Conservation (phyloP, 495 filamentous ascomycete genomes). For the Evansstolkia leycettana region DNA sequence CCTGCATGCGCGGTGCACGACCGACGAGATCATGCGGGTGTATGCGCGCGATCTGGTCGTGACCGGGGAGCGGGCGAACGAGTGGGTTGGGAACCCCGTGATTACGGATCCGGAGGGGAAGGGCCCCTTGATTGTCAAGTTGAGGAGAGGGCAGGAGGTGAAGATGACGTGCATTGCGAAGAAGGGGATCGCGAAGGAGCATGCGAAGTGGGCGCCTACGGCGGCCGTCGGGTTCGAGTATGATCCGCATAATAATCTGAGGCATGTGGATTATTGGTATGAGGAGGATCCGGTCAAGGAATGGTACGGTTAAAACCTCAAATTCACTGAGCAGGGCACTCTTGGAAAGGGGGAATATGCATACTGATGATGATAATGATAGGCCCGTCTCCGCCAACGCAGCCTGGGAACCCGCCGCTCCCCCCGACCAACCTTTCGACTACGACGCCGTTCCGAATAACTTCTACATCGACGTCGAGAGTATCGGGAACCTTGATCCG, state of each 20-base stretch:
- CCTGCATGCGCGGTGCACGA: slow-evolving; percentile 71
- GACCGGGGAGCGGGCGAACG: slow-evolving; percentile 44
- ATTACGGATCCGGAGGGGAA: slow-evolving; percentile 68
- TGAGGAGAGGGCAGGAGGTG: slow-evolving; percentile 78
- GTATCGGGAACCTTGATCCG: slow-evolving; percentile 73
- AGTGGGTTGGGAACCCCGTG: slow-evolving; percentile 74
- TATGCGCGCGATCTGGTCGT: slow-evolving; percentile 79
- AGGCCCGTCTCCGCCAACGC: slow-evolving; percentile 84
- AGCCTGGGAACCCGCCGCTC: slow-evolving; percentile 66
- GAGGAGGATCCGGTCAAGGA: slow-evolving; percentile 73
- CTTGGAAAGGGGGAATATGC: too few species aligned
- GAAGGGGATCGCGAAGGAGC: slow-evolving; percentile 97
- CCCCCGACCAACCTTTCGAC: slow-evolving; percentile 75
- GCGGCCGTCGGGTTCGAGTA: slow-evolving; percentile 95
- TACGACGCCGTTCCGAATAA: slow-evolving; percentile 72
- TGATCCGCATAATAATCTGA: slow-evolving; percentile 87
- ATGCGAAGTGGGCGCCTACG: slow-evolving; percentile 92
- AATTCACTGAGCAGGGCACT: slow-evolving; percentile 1
- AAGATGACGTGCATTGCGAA: slow-evolving; percentile 86
- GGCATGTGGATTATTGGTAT: slow-evolving; percentile 86
- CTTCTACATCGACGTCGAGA: slow-evolving; percentile 92
- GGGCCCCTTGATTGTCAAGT: slow-evolving; percentile 75
- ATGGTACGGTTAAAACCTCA: slow-evolving; percentile 58
- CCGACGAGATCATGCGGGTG: slow-evolving; percentile 75
- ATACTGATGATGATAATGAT: slow-evolving; percentile 1